Evolutionary conservation across 345 rosid species (phyloP), one percentile per base, ranked within the genome.

Genomic region (Acer saccharum): DNA sequence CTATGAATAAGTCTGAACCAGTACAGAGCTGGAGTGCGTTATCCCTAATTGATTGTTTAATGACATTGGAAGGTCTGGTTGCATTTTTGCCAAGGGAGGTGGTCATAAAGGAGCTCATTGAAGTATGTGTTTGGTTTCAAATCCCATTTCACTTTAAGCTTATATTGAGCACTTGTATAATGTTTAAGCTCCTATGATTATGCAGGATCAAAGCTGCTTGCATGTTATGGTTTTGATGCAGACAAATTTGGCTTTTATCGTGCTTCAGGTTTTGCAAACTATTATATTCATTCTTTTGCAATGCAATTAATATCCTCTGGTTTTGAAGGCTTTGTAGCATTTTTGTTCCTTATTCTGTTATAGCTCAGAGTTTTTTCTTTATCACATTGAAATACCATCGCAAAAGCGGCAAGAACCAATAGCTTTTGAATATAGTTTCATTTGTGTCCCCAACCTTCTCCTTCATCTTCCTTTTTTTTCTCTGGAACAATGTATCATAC

Each of bases 21-120:
- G 75, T 88, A 66, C 98, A 87, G 82, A 89, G 94, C 83, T 95
- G 98, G 98, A 87, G 92, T 85, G 83, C 92, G 77, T 81, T 91
- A 67, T 94, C 95, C 52, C 85, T 95, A 48, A 74, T 86, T 67
- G 98, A 95, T 84, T 95, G 95, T 82, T 83, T 95, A 77, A 81
- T 83, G 81, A 87, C 98, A 66, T 73, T 93, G 74, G 93, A 95
- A 63, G 97, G 98, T 84, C 82, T 95, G 71, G 85, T 86, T 85
- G 87, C 87, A 32, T 80, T 93, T 74, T 80, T 91, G 84, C 88
- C 98, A 11, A 80, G 86, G 69, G 95, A 91, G 79, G 88, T 89
- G 78, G 81, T 93, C 83, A 86, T 86, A 76, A 89, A 89, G 83
- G 95, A 91, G 81, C 88, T 95, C 73, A 85, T 91, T 87, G 90